Conservation (phyloP, 371 early-diverging fungal genomes). For the Mucor mucedo region DNA sequence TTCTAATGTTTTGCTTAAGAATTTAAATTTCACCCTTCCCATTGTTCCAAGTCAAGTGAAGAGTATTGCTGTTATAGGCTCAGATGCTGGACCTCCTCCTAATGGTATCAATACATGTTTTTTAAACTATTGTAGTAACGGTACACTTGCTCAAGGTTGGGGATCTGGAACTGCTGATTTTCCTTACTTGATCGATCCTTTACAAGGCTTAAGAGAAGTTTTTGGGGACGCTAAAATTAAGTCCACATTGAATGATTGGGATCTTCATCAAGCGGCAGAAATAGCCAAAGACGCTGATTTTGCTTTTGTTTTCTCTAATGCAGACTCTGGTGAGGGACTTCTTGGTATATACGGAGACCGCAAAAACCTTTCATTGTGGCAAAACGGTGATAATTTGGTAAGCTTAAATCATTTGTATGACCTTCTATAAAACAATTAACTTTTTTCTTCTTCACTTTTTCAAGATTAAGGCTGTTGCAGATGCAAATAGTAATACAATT, state of each 20-base stretch:
- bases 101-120: not conserved
- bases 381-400: too few relatives aligned
- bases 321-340: constrained; percentile 65
- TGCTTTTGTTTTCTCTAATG: constrained; percentile 62
- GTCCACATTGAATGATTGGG: constrained; percentile 43
- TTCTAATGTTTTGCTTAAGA: constrained; percentile 52
- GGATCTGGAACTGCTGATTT: constrained; percentile 65
- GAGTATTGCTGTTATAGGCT: not conserved
- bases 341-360: constrained; percentile 50
- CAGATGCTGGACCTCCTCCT: not conserved
- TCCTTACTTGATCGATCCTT: constrained; percentile 58
- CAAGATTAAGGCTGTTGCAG: constrained; percentile 61
- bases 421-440: too few relatives aligned
- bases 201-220: constrained; percentile 44
- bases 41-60: constrained; percentile 23
- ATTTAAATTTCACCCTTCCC: constrained; percentile 46
- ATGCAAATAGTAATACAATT: constrained; percentile 54
- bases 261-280: constrained; percentile 28
- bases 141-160: constrained; percentile 68
- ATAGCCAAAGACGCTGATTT: constrained; percentile 53
- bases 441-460: constrained; percentile 32
- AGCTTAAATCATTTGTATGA: too few relatives aligned
- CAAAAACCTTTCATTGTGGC: constrained; percentile 10
- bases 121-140: constrained; percentile 38
- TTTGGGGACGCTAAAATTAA: constrained; percentile 41